Conservation (phyloP, 78 protist genomes). For the Guillardia theta region DNA sequence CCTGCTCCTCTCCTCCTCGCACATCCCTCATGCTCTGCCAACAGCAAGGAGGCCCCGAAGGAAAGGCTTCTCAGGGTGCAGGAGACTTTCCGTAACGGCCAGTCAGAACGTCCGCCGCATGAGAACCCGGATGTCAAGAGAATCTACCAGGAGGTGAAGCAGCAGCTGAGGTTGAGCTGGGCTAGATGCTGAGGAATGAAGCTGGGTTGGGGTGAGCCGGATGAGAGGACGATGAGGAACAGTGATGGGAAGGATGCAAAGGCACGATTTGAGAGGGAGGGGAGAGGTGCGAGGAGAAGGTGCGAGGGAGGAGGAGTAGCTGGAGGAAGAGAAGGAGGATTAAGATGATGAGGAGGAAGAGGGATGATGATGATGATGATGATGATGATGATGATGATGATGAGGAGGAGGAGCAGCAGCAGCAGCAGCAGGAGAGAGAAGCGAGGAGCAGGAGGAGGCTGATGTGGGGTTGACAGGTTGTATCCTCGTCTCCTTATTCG, state of each 20-base stretch:
- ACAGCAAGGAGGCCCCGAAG: background rate
- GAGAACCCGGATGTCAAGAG: no score
- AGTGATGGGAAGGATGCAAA: background rate
- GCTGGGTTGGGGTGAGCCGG: background rate
- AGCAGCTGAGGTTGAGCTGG: no score
- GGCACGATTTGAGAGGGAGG: background rate
- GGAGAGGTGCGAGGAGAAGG: background rate
- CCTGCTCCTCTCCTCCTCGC: background rate
- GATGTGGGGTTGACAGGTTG: background rate
- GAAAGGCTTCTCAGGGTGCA: background rate
- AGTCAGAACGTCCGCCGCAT: no score
- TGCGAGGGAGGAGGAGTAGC: background rate
- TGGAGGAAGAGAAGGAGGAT: background rate
- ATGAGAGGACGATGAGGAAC: background rate
- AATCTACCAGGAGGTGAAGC: no score
- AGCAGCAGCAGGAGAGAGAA: background rate
- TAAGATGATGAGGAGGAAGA: background rate
- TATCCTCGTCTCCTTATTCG: background rate
- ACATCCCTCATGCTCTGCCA: background rate
- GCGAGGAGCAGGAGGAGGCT: background rate
- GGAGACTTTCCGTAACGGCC: no score
- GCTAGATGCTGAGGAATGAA: background rate
- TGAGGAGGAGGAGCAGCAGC: background rate
- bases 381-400: no score
- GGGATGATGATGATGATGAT: no score